Base-by-base conservation (phyloP, 2,329 filamentous ascomycete genomes). In the Metarhizium humberi region DNA sequence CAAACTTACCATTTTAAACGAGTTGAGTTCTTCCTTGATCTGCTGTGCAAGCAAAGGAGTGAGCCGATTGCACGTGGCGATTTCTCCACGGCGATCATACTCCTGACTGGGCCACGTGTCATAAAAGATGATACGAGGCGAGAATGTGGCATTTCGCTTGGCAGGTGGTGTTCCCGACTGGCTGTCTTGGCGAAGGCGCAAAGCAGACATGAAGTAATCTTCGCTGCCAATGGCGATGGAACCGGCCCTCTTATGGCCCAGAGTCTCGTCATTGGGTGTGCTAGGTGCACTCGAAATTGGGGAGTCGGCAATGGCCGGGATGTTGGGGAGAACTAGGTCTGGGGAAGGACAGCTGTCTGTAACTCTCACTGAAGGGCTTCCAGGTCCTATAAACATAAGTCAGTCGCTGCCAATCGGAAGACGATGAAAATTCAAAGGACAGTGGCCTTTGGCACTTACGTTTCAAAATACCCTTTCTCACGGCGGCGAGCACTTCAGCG, bases 21-120 rank as follows among this genome's bases (percentile, higher is more conserved):
- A 95, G 75, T 99, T 99, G 64, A 99, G 82, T 75, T 99, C 94
- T 75, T 99, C 94, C 75, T 97, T 97, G 75, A 99, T 99, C 72
- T 99, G 94, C 74, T 99, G 94, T 49, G 94, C 94, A 60, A 99
- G 82, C 81, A 96, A 92, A 13, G 94, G 94, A 51, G 94, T 99
- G 62, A 99, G 79, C 61, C 92, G 89, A 69, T 99, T 99, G 82
- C 94, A 99, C 1, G 94, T 99, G 11, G 94, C 92, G 73, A 97
- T 88, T 58, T 99, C 94, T 54, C 94, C 94, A 54, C 94, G 85
- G 59, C 94, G 88, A 70, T 99, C 94, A 67, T 99, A 99, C 70
- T 99, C 94, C 64, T 88, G 87, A 66, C 87, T 90, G 2, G 92
- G 91, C 91, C 92, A 99, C 7, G 92, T 97, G 67, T 99, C 94